Evolutionary conservation across 129 eudicot species (phyloP), one percentile per base, ranked within the genome.

Genomic region (Scalesia atractyloides): DNA sequence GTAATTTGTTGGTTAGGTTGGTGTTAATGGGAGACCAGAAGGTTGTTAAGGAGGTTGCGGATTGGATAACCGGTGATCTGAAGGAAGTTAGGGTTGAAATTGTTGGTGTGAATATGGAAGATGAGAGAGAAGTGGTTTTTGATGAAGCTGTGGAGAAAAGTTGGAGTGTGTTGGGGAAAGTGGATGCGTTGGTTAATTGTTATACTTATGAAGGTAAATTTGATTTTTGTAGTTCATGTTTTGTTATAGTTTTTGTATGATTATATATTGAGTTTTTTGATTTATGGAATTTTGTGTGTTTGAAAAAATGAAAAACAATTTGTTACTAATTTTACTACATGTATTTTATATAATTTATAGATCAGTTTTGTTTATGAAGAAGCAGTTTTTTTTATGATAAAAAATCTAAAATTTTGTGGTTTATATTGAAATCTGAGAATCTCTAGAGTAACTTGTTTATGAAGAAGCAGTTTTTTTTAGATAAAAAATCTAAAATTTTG

Each of bases 21-120:
- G 98, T 86, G 50, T 74, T 93, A 76, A 53, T 89, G 79, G 95
- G 98, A 26, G 68, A 93, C 54, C 88, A 89, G 83, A 76, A 47
- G 69, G 57, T 72, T n/a, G 57, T 89, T 30, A 78, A 74, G 84
- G 74, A 57, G 4, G 75, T 71, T 46, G 86, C 85, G 9, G 88
- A 85, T 43, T 73, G 83, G 83, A 85, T 93, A 0, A 80, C 9
- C 34, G 37, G 64, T 4, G 84, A 83, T 18, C 33, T 87, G 49
- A 85, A 82, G 53, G 80, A 18, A 17, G 85, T 79, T 11, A 12
- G 47, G 16, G 54, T 89, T 46, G 92, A 85, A 43, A 85, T 86
- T 13, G 92, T 93, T 52, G 96, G 88, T 41, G 72, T 93, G 79
- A 86, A 89, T 75, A 93, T 89, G 98, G 96, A 85, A 69, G 88